Percentiles rank a stretch among this genome's conserved stretches.
phyloP scores from a whole-genome alignment of 1,139 yeast species.

The Blastobotrys buckinghamii region DNA sequence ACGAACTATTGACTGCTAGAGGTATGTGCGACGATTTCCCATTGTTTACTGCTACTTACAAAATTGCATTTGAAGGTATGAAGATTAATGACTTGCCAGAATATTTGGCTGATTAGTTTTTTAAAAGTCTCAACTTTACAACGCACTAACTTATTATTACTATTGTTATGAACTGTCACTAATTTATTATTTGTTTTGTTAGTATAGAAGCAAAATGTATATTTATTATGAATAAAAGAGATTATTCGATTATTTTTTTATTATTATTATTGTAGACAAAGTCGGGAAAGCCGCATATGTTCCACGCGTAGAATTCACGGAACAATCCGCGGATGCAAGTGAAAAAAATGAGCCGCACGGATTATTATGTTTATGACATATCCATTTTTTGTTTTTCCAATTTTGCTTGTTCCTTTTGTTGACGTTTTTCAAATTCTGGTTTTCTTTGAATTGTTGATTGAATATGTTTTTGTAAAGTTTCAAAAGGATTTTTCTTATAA shows the following conservation, averaged over 20 bases:
- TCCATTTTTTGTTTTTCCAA: conserved; percentile 7
- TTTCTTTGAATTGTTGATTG: conserved; percentile 20
- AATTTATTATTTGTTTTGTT: background rate
- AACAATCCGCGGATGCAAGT: too few species aligned
- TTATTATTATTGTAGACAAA: too few species aligned
- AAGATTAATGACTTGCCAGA: conserved; percentile 31
- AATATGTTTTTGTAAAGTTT: conserved; percentile 22
- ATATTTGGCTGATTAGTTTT: conserved; percentile 24
- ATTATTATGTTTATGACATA: background rate
- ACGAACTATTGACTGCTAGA: conserved; percentile 64
- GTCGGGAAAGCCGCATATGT: too few species aligned
- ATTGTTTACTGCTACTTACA: conserved; percentile 77
- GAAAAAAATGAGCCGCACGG: background rate
- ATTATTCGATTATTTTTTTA: too few species aligned
- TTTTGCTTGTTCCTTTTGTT: conserved; percentile 6
- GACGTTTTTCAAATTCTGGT: conserved; percentile 20
- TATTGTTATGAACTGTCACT: background rate
- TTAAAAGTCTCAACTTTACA: too few species aligned
- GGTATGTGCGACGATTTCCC: conserved; percentile 71
- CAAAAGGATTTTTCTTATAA: conserved; percentile 27
- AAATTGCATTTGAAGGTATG: conserved; percentile 71
- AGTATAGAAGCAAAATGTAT: background rate
- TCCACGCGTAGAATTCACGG: too few species aligned
- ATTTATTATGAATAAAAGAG: background rate
- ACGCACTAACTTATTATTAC: too few species aligned